A percentile compares a stretch with the other conserved stretches of the same genome.
Evolutionary conservation across 2,329 filamentous ascomycete species (phyloP).

Genomic region (Trichocomaceae sp.): DNA sequence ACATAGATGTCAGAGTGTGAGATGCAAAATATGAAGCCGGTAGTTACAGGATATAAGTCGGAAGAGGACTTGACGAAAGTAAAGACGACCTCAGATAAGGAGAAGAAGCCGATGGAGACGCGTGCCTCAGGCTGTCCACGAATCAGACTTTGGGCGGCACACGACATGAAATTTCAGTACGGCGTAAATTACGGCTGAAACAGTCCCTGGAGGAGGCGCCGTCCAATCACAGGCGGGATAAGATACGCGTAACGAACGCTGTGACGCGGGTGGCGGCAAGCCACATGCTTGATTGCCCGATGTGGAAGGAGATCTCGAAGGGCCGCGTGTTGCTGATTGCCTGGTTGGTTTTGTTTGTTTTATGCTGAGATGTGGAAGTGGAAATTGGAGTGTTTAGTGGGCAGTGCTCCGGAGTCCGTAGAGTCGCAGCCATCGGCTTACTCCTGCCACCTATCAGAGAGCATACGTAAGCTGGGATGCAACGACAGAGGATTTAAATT

Average conservation of each 20-base stretch:
- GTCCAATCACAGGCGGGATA: not conserved
- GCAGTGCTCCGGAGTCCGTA: too few species aligned
- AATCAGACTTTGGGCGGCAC: not conserved
- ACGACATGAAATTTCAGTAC: not conserved
- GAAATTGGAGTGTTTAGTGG: too few species aligned
- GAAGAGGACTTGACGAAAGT: not conserved
- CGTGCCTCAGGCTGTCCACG: not conserved
- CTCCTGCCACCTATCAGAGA: too few species aligned
- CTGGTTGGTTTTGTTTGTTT: too few species aligned
- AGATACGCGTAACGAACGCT: not conserved
- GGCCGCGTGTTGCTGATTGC: too few species aligned
- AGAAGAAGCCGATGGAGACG: not conserved
- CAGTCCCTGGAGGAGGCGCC: not conserved
- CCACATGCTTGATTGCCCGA: not conserved
- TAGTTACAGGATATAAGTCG: not conserved
- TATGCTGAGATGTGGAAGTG: too few species aligned
- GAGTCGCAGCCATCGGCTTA: too few species aligned
- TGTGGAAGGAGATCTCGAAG: not conserved
- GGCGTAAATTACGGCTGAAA: not conserved
- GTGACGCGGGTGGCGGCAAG: not conserved
- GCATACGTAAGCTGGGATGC: not conserved
- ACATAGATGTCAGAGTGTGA: too few species aligned
- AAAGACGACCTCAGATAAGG: not conserved
- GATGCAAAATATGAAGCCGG: not conserved
- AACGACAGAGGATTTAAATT: not conserved